These are phyloP conservation scores for Dicorynia guianensis DNA, from an alignment of 306 rosid species.

Conservation along the genomic window DNA sequence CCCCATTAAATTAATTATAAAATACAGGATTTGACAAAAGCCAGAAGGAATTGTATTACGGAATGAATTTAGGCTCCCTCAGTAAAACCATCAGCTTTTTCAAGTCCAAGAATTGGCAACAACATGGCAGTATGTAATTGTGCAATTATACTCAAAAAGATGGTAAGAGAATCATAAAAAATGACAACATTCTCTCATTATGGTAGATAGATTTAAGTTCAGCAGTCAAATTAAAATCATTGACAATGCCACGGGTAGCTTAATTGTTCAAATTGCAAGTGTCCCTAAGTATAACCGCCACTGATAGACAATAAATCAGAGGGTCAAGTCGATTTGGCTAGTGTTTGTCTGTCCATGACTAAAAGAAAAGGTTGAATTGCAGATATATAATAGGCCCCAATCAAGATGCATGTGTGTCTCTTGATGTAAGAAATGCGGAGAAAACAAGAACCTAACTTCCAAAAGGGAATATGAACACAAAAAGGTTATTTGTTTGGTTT, in stretches of 20 bases:
- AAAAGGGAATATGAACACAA: background rate
- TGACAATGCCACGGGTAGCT: background rate
- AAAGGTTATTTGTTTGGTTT: no score
- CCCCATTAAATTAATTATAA: background rate
- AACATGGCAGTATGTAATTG: background rate
- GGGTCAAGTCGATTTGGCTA: background rate
- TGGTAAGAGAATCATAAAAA: background rate
- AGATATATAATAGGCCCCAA: background rate
- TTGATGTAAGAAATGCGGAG: background rate
- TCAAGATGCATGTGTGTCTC: background rate
- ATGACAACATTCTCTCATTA: conserved; percentile 21
- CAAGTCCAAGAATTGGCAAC: background rate
- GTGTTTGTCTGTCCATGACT: background rate
- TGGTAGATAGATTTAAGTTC: background rate
- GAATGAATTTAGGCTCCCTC: background rate
- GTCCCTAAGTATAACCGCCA: conserved; percentile 1
- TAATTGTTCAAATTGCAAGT: conserved; percentile 1
- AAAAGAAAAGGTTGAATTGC: background rate
- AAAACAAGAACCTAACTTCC: background rate
- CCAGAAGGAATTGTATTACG: no score
- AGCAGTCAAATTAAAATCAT: background rate
- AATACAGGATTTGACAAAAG: background rate
- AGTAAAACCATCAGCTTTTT: background rate
- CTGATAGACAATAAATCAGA: background rate
- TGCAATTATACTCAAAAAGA: conserved; percentile 12